Conservation (phyloP, 805 yeast genomes). For the Hanseniaspora jakobsenii region DNA sequence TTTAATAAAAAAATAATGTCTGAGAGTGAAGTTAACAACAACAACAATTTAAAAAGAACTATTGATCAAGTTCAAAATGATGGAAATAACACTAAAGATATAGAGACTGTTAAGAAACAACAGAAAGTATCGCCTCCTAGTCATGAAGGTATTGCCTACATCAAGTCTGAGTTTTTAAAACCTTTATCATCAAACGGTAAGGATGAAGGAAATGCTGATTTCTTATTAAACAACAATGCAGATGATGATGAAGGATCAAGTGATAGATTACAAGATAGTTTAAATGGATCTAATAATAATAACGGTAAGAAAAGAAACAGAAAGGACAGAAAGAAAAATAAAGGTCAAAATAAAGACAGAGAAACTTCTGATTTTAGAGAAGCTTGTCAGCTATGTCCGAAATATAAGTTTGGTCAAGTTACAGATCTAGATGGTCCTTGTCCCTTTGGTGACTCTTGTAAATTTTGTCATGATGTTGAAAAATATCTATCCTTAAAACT, state of each 20-base stretch:
- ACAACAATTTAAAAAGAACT: slow-evolving; percentile 3
- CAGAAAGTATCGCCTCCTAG: slow-evolving; percentile 25
- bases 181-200: slow-evolving; percentile 21
- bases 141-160: slow-evolving; percentile 54
- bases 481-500: slow-evolving; percentile 55
- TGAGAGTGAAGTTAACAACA: neutral
- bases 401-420: slow-evolving; percentile 26
- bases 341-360: slow-evolving; percentile 79
- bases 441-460: slow-evolving; percentile 62
- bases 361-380: slow-evolving; percentile 62
- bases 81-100: slow-evolving; percentile 21
- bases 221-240: slow-evolving; percentile 18
- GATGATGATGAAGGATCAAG: slow-evolving; percentile 38
- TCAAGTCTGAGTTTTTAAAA: slow-evolving; percentile 59
- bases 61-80: slow-evolving; percentile 20
- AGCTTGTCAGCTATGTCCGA: slow-evolving; percentile 50
- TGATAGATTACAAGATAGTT: slow-evolving; percentile 28
- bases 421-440: slow-evolving; percentile 44
- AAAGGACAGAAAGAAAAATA: slow-evolving; percentile 48
- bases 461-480: slow-evolving; percentile 62
- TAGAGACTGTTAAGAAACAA: slow-evolving; percentile 18
- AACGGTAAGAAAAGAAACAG: slow-evolving; percentile 32
- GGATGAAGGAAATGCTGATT: neutral
- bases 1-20: too few species aligned
- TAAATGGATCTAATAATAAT: slow-evolving; percentile 30